Percentiles rank a stretch among this genome's conserved stretches.
Evolutionary conservation across 306 rosid genomes (phyloP).

Genomic region (Comarum palustre): DNA sequence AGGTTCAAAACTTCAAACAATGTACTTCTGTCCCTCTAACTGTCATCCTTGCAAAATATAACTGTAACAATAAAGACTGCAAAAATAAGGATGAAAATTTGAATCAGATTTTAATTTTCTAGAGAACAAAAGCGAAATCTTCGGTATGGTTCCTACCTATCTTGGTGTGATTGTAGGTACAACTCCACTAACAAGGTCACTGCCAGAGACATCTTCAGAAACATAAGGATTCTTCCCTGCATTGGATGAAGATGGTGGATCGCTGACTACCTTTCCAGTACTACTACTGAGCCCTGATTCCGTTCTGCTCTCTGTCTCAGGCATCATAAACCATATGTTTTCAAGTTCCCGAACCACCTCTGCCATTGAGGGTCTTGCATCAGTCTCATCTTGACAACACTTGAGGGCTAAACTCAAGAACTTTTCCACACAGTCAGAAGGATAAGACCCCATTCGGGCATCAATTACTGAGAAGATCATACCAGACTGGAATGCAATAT

Average conservation of each 20-base stretch:
- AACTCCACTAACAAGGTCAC: conserved; percentile 78
- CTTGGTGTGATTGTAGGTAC: conserved; percentile 81
- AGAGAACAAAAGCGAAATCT: not conserved
- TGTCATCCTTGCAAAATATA: not conserved
- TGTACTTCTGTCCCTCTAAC: not conserved
- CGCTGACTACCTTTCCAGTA: conserved; percentile 37
- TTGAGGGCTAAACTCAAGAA: conserved; percentile 61
- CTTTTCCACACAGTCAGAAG: conserved; percentile 66
- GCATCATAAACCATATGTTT: conserved; percentile 59
- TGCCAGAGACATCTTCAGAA: conserved; percentile 68
- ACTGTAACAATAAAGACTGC: not conserved
- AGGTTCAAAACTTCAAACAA: not conserved
- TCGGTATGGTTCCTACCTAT: conserved; percentile 33
- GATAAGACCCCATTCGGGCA: conserved; percentile 71
- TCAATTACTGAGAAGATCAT: conserved; percentile 66
- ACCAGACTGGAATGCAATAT: conserved; percentile 58
- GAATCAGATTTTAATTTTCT: not conserved
- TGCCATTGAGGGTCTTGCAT: conserved; percentile 72
- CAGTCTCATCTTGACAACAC: conserved; percentile 71
- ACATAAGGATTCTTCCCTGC: conserved; percentile 42
- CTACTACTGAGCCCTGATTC: conserved; percentile 26
- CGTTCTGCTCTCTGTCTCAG: conserved; percentile 47
- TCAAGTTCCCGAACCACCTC: conserved; percentile 86
- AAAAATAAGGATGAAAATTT: not conserved
- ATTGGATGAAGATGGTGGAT: conserved; percentile 56